Evolutionary conservation across 768 basidiomycete genomes (phyloP), one percentile per base, ranked within the genome.

Genomic region (Suillus placidus): DNA sequence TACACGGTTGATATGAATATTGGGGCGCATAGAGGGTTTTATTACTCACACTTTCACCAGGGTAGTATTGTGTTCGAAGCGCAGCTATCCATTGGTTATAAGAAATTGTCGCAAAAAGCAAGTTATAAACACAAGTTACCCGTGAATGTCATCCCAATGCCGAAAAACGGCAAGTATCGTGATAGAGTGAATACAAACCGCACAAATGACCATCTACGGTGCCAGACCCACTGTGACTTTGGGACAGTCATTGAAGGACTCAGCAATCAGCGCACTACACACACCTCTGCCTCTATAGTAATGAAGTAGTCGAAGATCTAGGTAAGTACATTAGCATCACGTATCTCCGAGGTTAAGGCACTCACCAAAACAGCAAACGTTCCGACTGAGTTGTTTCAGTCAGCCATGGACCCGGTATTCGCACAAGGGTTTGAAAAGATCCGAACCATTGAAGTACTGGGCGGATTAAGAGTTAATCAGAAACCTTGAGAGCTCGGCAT

Each of bases 151-250:
- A 73, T 51, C 6, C 65, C 62, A 16, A 72, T 58, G 14, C 70
- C 45, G 60, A 74, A 3, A 38, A 74, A 71, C 34, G 75, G 61
- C 42, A 76, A 61, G 62, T 76, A 76, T 68, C 73, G 74, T 54
- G 74, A 62, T 10, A 74, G 7, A 6, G 73, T 71, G 57, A 74
- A 74, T 20, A 76, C 62, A 30, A 70, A 42, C 42, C 73, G 73
- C 40, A 74, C 42, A 7, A 30, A 26, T n/a, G 62, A 66, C 73
- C 73, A 76, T 42, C 63, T 71, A 9, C 69, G 66, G 13, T 71
- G 68, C 73, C 74, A 74, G 14, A 72, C 64, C 56, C 65, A 58
- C 60, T 66, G 62, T 5, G 76, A 69, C 73, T 74, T 26, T 34
- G 13, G 37, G 18, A 3, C 6, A 1, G 37, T 70, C 20, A 72